Evolutionary conservation across 768 basidiomycete species (phyloP).

Genomic region (Suillus occidentalis): DNA sequence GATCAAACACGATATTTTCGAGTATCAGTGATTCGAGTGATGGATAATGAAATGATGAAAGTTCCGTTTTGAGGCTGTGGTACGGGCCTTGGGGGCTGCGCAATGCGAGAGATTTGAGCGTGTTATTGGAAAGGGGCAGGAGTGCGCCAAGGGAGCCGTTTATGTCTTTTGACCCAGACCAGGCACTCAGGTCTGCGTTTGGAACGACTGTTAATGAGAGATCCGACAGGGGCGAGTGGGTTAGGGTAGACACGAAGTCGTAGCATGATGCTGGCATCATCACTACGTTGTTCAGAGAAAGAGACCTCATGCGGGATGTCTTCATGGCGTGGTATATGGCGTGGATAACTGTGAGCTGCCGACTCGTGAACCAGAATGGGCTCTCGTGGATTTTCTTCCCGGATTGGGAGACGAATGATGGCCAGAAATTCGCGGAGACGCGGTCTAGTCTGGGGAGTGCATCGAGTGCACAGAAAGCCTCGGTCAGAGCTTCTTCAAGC

Average conservation of each 20-base stretch:
- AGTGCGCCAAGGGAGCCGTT: slow-evolving; percentile 28
- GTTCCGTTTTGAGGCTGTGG: slow-evolving; percentile 25
- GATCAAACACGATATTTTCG: slow-evolving; percentile 32
- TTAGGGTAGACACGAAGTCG: slow-evolving; percentile 27
- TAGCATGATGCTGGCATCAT: slow-evolving; percentile 26
- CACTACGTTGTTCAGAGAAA: slow-evolving; percentile 25
- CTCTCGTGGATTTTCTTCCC: slow-evolving; percentile 26
- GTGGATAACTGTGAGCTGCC: slow-evolving; percentile 26
- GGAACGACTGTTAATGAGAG: slow-evolving; percentile 31
- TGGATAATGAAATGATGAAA: slow-evolving; percentile 23
- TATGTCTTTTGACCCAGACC: slow-evolving; percentile 32
- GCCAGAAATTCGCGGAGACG: slow-evolving; percentile 31
- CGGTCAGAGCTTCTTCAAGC: slow-evolving; percentile 30
- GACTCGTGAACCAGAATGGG: slow-evolving; percentile 33
- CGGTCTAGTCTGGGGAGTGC: slow-evolving; percentile 21
- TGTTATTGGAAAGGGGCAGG: slow-evolving; percentile 21
- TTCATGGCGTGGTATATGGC: slow-evolving; percentile 24
- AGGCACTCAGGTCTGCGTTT: slow-evolving; percentile 29
- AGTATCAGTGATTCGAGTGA: slow-evolving; percentile 27
- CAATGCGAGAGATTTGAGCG: slow-evolving; percentile 23
- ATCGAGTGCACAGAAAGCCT: slow-evolving; percentile 23
- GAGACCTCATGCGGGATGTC: slow-evolving; percentile 20
- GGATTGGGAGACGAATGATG: slow-evolving; percentile 25
- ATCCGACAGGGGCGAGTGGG: slow-evolving; percentile 28
- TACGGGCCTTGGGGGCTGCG: slow-evolving; percentile 31